Conservation (phyloP, 345 rosid species). For the Brassica carinata region DNA sequence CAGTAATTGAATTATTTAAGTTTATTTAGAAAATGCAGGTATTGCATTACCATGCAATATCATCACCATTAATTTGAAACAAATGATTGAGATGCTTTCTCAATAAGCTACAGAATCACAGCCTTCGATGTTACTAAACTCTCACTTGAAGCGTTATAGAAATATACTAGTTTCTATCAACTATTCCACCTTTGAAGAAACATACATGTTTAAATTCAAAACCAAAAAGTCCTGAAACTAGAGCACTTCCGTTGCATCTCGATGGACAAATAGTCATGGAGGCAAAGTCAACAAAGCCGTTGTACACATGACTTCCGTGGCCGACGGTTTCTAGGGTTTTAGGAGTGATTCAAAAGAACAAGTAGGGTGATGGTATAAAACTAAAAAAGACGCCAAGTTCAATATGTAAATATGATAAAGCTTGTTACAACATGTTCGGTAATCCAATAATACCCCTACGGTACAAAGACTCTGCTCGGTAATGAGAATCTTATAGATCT, state of each 20-base stretch:
- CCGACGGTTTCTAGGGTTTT: not conserved
- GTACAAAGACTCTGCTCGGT: not conserved
- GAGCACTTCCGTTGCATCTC: not conserved
- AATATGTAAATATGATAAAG: not conserved
- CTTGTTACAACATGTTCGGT: not conserved
- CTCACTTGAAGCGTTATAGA: not conserved
- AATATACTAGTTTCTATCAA: not conserved
- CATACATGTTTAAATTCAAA: not conserved
- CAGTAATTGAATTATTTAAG: no score
- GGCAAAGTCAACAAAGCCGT: not conserved
- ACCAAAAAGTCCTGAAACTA: not conserved
- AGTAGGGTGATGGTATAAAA: not conserved
- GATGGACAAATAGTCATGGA: not conserved
- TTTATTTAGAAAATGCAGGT: no score
- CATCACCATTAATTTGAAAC: no score
- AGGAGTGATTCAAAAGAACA: not conserved
- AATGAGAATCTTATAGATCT: conserved; percentile 1
- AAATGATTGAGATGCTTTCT: no score
- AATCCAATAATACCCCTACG: not conserved
- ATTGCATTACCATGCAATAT: no score
- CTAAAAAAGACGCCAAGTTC: not conserved
- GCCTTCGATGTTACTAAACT: no score
- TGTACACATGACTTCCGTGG: not conserved
- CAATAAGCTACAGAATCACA: no score
- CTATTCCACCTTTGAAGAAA: not conserved